Evolutionary conservation across 2,329 filamentous ascomycete species (phyloP), one percentile per base, ranked within the genome.

Genomic region (Calonectria montana): DNA sequence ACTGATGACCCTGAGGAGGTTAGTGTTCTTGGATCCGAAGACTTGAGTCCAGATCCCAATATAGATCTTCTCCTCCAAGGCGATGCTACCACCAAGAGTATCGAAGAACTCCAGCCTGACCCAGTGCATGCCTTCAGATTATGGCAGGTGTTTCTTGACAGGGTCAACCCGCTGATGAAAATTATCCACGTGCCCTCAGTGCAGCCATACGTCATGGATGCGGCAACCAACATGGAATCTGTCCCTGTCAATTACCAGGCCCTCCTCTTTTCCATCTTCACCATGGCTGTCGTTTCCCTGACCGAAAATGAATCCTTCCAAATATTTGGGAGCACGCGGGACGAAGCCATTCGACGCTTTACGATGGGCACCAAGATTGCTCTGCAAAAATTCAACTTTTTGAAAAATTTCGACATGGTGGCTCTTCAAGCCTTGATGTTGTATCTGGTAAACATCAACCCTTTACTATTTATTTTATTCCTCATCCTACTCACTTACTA

Each of bases 111-210:
- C 79, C 91, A 93, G 75, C 94, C 94, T 0, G 85, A 90, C 5
- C 88, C 91, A 0, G 87, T 90, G 15, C 90, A 94, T 39, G 89
- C 94, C 29, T 91, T 94, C 77, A 88, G 88, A 63, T 86, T 96
- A 6, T 96, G 94, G 94, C 92, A 95, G 80, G 86, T 91, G 10
- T 95, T 92, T 75, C 84, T 95, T 7, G 91, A 94, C 61, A 91
- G 94, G 72, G 91, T 96, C 67, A 93, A 96, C 77, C 93, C 94
- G 0, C 81, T 95, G 55, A 90, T 91, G 75, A 96, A 95, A 80
- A 84, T 90, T 55, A 91, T 94, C 27, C 94, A 96, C 79, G 88
- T 92, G 1, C 93, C 94, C 0, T 91, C 91, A 0, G 82, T 94
- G 4, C 91, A 95, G 77, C 88, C 89, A 2, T 88, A 89, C 55